phyloP scores from a whole-genome alignment of 2,329 filamentous ascomycete genomes.

The Ilyonectria robusta region DNA sequence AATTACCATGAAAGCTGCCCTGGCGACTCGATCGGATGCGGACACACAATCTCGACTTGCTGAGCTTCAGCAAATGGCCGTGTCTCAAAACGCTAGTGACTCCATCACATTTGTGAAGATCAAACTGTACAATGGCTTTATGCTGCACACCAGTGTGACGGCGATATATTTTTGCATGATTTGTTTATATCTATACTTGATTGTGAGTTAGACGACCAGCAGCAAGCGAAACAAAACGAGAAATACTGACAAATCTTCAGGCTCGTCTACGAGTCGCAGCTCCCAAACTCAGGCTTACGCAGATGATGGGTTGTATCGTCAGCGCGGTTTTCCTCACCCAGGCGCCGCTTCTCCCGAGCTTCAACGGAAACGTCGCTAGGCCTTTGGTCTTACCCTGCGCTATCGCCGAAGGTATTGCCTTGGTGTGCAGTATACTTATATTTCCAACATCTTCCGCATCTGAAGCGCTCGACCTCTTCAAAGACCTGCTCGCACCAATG shows the following conservation, averaged over 20 bases:
- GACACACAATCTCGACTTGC: slow-evolving; percentile 28
- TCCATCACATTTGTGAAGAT: slow-evolving; percentile 30
- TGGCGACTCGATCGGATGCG: slow-evolving; percentile 35
- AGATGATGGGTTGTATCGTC: slow-evolving; percentile 64
- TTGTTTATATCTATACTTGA: slow-evolving; percentile 31
- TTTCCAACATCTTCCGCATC: slow-evolving; percentile 66
- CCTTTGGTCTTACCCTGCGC: slow-evolving; percentile 54
- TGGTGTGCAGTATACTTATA: slow-evolving; percentile 60
- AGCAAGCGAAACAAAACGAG: background rate
- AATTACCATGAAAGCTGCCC: slow-evolving; percentile 38
- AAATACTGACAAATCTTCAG: slow-evolving; percentile 1
- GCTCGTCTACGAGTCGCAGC: slow-evolving; percentile 61
- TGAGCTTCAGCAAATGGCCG: slow-evolving; percentile 29
- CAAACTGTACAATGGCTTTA: slow-evolving; percentile 34
- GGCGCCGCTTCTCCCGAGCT: slow-evolving; percentile 58
- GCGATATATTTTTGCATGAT: slow-evolving; percentile 42
- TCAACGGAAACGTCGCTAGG: slow-evolving; percentile 53
- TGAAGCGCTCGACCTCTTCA: slow-evolving; percentile 51
- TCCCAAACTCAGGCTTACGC: slow-evolving; percentile 60
- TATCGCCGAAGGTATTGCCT: slow-evolving; percentile 60
- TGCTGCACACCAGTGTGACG: slow-evolving; percentile 35
- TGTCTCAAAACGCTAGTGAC: slow-evolving; percentile 34
- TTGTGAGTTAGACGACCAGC: slow-evolving; percentile 15
- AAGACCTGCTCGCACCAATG: slow-evolving; percentile 12
- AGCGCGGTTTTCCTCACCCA: slow-evolving; percentile 61